Percentiles rank a stretch among this genome's conserved stretches.
Evolutionary conservation across 768 basidiomycete genomes (phyloP).

Genomic region (Naematelia aurantialba): DNA sequence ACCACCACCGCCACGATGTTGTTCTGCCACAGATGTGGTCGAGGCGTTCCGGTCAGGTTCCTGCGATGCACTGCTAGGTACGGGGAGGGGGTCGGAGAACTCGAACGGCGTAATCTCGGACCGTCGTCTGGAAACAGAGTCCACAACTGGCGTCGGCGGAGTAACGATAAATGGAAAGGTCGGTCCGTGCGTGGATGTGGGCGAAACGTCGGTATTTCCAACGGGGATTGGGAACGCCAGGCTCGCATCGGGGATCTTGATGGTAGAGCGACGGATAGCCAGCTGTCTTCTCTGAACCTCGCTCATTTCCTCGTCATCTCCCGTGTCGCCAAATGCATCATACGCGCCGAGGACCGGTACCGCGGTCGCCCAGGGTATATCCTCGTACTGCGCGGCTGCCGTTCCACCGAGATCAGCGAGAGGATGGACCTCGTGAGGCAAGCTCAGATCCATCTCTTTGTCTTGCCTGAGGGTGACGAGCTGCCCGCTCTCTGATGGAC

Average conservation of each 20-base stretch:
- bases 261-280: slow-evolving; percentile 28
- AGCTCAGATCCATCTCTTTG: slow-evolving; percentile 4
- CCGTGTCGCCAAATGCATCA: slow-evolving; percentile 2
- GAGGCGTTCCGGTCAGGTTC: too few relatives aligned
- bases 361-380: not conserved
- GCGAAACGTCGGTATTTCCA: not conserved
- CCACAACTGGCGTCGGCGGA: not conserved
- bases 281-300: slow-evolving; percentile 19
- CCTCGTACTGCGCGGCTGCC: slow-evolving; percentile 8
- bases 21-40: too few relatives aligned
- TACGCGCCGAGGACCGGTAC: not conserved
- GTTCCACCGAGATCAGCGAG: slow-evolving; percentile 22
- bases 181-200: not conserved
- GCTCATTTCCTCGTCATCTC: slow-evolving; percentile 14
- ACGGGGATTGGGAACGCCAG: slow-evolving; percentile 35
- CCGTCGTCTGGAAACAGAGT: not conserved
- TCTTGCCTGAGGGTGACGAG: not conserved
- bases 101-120: slow-evolving; percentile 8
- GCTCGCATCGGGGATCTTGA: slow-evolving; percentile 26
- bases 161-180: not conserved
- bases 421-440: slow-evolving; percentile 19
- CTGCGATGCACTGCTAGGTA: not conserved
- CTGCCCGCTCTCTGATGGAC: not conserved
- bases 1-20: too few relatives aligned
- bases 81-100: slow-evolving; percentile 3